Percentiles rank a stretch among this genome's conserved stretches.
These are phyloP conservation scores for Botryotinia calthae DNA, from an alignment of 2,329 filamentous ascomycete genomes.

Conservation along the genomic window DNA sequence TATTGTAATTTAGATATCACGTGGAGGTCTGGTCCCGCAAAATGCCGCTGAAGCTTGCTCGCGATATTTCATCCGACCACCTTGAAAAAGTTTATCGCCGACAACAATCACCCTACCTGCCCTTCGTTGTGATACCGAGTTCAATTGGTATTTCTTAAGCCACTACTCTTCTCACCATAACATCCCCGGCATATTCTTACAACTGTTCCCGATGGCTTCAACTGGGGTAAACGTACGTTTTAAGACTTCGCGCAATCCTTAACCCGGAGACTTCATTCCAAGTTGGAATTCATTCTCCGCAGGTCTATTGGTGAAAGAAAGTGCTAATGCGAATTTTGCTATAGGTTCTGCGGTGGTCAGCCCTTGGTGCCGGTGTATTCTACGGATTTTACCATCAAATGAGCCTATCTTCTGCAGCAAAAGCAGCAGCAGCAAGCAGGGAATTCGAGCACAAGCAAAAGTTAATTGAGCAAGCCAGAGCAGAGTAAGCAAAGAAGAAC, in stretches of 20 bases:
- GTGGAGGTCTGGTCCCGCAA: conserved; percentile 19
- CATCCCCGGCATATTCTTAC: conserved; percentile 19
- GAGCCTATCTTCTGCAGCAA: conserved; percentile 69
- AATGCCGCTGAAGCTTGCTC: conserved; percentile 20
- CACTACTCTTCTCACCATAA: conserved; percentile 22
- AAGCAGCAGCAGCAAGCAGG: conserved; percentile 66
- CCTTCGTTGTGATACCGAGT: conserved; percentile 28
- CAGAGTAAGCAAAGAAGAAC: conserved; percentile 81
- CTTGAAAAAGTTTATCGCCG: conserved; percentile 25
- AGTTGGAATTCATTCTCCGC: conserved; percentile 1
- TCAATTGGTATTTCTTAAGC: conserved; percentile 34
- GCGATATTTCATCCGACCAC: conserved; percentile 27
- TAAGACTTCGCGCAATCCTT: conserved; percentile 26
- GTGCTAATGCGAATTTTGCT: conserved; percentile 12
- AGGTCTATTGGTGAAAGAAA: conserved; percentile 2
- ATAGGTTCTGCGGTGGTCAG: conserved; percentile 95
- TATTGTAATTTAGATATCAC: conserved; percentile 15
- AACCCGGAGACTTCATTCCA: conserved; percentile 2
- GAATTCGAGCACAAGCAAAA: conserved; percentile 90
- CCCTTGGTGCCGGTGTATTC: conserved; percentile 85
- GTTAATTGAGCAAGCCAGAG: conserved; percentile 90
- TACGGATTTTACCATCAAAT: conserved; percentile 96
- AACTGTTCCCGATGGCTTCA: conserved; percentile 41
- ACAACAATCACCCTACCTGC: conserved; percentile 24
- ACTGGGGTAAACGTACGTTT: conserved; percentile 52